These are phyloP conservation scores for Coleophoma crateriformis DNA, from an alignment of 2,329 filamentous ascomycete species.

Conservation along the genomic window DNA sequence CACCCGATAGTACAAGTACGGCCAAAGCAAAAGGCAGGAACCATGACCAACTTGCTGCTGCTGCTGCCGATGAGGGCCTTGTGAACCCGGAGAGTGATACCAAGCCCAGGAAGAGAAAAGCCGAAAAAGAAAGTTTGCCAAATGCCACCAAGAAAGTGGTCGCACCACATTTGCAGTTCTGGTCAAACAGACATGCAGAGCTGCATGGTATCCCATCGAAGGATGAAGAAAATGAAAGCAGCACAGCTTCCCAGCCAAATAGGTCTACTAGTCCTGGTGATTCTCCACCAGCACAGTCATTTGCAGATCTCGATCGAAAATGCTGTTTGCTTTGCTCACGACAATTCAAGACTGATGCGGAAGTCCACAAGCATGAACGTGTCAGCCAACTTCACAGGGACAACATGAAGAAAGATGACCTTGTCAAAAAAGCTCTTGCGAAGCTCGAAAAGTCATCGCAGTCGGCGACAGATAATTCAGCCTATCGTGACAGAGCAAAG, in stretches of 20 bases:
- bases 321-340: constrained; percentile 59
- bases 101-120: constrained; percentile 50
- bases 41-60: constrained; percentile 29
- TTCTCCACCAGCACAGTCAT: constrained; percentile 45
- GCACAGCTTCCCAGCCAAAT: constrained; percentile 9
- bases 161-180: constrained; percentile 64
- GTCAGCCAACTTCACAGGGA: constrained; percentile 50
- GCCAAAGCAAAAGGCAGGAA: constrained; percentile 20
- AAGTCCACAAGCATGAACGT: constrained; percentile 54
- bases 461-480: constrained; percentile 11
- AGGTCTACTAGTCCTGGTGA: constrained; percentile 15
- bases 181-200: constrained; percentile 66
- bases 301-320: constrained; percentile 49
- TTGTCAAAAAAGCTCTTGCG: constrained; percentile 31
- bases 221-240: constrained; percentile 25
- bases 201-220: constrained; percentile 48
- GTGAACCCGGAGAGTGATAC: constrained; percentile 28
- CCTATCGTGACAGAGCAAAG: constrained; percentile 55
- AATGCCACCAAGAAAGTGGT: constrained; percentile 36
- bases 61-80: constrained; percentile 28
- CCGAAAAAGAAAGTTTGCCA: constrained; percentile 34
- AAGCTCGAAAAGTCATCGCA: constrained; percentile 29
- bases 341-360: constrained; percentile 46
- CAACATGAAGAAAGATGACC: constrained; percentile 45
- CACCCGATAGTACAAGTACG: constrained; percentile 36